A percentile compares a stretch with the other conserved stretches of the same genome.
These are phyloP conservation scores for Tulasnella sp. DNA, from an alignment of 768 basidiomycete species.

Conservation along the genomic window DNA sequence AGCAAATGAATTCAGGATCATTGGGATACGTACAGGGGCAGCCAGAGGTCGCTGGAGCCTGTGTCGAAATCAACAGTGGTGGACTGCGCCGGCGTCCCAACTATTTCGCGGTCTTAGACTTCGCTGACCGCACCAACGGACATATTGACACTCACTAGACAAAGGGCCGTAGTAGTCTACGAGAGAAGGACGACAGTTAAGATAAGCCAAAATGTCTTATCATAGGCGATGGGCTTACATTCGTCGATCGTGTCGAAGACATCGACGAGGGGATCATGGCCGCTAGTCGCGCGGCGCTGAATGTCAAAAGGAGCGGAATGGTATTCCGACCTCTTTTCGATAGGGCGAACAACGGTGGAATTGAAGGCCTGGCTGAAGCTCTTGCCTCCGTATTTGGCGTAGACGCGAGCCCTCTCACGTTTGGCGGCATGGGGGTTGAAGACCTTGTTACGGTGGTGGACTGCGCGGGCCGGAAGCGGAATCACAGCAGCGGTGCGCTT, in stretches of 20 bases:
- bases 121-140: no score
- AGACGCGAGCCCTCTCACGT: slow-evolving; percentile 3
- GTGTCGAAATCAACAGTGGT: slow-evolving; percentile 37
- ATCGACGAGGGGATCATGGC: slow-evolving; percentile 4
- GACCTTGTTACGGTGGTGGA: slow-evolving; percentile 2
- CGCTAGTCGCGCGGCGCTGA: slow-evolving; percentile 21
- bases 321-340: slow-evolving; percentile 8
- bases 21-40: neutral
- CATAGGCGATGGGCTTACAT: neutral
- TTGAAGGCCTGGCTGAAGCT: neutral
- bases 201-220: neutral
- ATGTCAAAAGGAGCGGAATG: slow-evolving; percentile 19
- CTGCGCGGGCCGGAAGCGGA: neutral
- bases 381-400: slow-evolving; percentile 15
- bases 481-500: no score
- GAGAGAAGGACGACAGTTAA: neutral
- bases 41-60: slow-evolving; percentile 25
- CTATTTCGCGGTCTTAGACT: neutral
- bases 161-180: slow-evolving; percentile 28
- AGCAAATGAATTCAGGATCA: neutral
- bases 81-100: slow-evolving; percentile 32
- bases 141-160: neutral
- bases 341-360: neutral
- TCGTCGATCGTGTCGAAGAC: slow-evolving; percentile 23
- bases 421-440: slow-evolving; percentile 3